Conservation (phyloP, 2,329 filamentous ascomycete species). For the Daldinia sp. region DNA sequence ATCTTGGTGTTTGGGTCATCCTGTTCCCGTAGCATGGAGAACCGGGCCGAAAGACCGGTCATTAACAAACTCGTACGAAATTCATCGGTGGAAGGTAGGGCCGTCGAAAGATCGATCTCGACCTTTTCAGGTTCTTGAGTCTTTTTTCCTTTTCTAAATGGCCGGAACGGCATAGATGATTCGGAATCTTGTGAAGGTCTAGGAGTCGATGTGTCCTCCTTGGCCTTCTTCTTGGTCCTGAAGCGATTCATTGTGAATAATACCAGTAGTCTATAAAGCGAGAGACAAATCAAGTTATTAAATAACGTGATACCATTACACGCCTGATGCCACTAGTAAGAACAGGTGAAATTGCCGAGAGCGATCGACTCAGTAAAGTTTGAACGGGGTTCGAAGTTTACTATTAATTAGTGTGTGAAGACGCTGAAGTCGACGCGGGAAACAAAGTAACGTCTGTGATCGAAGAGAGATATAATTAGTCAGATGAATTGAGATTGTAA, state of each 20-base stretch:
- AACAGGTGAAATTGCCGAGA: conserved; percentile 23
- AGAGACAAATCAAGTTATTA: conserved; percentile 8
- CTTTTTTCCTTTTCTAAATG: conserved; percentile 69
- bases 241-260: conserved; percentile 77
- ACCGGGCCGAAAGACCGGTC: conserved; percentile 92
- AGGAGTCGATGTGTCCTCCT: conserved; percentile 64
- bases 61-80: conserved; percentile 96
- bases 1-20: conserved; percentile 90
- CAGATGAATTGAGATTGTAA: conserved; percentile 17
- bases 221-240: conserved; percentile 76
- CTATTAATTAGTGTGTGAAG: not conserved
- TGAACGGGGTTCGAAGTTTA: conserved; percentile 5
- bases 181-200: conserved; percentile 68
- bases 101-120: conserved; percentile 78
- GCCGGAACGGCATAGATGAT: conserved; percentile 63
- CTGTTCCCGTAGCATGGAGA: conserved; percentile 96
- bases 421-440: conserved; percentile 17
- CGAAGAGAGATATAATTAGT: conserved; percentile 17
- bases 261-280: conserved; percentile 13
- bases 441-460: conserved; percentile 4
- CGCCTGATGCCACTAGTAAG: conserved; percentile 34
- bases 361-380: conserved; percentile 37
- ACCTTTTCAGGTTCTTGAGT: conserved; percentile 68
- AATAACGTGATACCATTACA: conserved; percentile 16
- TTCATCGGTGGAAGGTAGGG: conserved; percentile 84